Percentiles rank a stretch among this genome's conserved stretches.
Conservation (phyloP, 1,284 basidiomycete species). For the Cystobasidium sp. region DNA sequence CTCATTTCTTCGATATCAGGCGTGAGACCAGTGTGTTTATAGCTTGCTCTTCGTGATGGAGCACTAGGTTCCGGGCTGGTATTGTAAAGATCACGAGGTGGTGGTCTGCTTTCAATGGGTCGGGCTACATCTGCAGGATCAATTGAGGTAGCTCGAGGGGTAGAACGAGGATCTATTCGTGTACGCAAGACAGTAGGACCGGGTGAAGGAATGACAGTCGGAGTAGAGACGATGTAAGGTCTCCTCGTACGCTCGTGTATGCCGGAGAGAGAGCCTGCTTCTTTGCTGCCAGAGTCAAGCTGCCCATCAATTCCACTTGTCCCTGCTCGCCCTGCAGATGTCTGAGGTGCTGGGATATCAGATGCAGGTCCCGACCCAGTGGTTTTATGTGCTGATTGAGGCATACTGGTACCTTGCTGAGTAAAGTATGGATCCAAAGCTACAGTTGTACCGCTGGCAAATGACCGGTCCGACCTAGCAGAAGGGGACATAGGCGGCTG, state of each 20-base stretch:
- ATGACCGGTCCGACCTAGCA: neutral
- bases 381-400: neutral
- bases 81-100: no score
- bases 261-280: neutral
- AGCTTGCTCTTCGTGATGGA: no score
- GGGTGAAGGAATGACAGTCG: neutral
- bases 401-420: neutral
- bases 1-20: constrained; percentile 13
- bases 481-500: neutral
- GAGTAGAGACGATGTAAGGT: neutral
- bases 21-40: neutral
- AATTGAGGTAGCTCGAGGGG: no score
- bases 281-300: neutral
- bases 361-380: neutral
- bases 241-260: neutral
- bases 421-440: neutral
- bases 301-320: no score
- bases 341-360: no score
- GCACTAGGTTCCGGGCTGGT: no score
- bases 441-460: neutral
- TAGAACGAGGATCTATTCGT: neutral
- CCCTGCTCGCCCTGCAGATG: no score
- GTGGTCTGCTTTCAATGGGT: neutral
- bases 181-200: neutral
- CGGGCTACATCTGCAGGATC: neutral